Base-by-base conservation (phyloP, 305 asterid genomes). In the Rubia tinctorum region DNA sequence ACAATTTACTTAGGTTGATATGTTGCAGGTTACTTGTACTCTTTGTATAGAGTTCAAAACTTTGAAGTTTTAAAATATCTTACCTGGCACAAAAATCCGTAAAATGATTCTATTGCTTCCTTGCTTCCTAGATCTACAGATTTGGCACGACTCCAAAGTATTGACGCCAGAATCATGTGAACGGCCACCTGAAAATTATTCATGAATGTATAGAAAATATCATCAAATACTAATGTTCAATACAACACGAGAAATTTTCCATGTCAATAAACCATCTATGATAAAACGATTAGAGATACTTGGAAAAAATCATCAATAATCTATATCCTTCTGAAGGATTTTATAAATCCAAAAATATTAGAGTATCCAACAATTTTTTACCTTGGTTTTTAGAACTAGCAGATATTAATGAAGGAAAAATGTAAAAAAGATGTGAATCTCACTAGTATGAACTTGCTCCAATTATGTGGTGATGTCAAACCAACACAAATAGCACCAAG, bases 41-140 rank as follows among this genome's bases (percentile, higher is more conserved):
- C 66, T 39, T 63, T 5, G 18, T 6, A 9, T 63, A 39, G 20
- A 20, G 37, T 62, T 9, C 2, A 43, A 17, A 63, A 17, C 4
- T 27, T 23, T 45, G 14, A n/a, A 51, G 45, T 0, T 59, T 56
- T 5, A 61, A 12, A 3, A 49, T 60, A 45, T n/a, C 17, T 76
- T 85, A 95, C 99, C 99, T 90, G 85, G 97, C 99, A 95, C 78
- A 90, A 87, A 90, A 95, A 90, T 96, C 89, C 90, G 90, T 94
- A 92, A 80, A 94, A 94, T 75, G 98, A 82, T 72, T 93, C 87
- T 76, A 90, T 84, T 15, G 87, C 87, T 7, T 86, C 78, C 83
- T 90, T 92, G 89, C 81, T 88, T 68, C 79, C 81, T 67, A 92
- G 83, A 78, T 95, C 96, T 40, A 84, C 62, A 8, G 94, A 84